A percentile compares a stretch with the other conserved stretches of the same genome.
These are phyloP conservation scores for Penicillium herquei DNA, from an alignment of 495 filamentous ascomycete genomes.

Conservation along the genomic window DNA sequence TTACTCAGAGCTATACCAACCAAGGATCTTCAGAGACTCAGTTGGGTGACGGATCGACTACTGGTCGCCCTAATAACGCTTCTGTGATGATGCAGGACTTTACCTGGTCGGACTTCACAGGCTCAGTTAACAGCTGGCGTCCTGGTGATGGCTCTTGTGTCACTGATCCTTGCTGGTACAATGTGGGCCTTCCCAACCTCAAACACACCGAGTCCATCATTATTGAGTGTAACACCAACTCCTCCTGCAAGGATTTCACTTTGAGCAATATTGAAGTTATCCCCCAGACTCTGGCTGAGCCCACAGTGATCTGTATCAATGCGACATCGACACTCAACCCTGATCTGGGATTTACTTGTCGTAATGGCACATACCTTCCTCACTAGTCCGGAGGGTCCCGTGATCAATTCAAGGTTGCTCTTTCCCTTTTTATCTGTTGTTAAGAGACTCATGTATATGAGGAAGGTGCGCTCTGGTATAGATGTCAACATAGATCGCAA, in stretches of 20 bases:
- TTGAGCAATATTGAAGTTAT: constrained; percentile 30
- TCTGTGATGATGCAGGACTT: constrained; percentile 40
- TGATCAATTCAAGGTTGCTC: neutral
- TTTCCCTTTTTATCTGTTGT: neutral
- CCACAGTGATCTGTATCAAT: constrained; percentile 35
- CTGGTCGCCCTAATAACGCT: constrained; percentile 23
- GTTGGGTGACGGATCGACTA: constrained; percentile 14
- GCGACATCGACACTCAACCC: constrained; percentile 34
- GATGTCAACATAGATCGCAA: neutral
- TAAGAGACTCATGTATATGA: neutral
- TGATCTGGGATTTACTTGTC: constrained; percentile 32
- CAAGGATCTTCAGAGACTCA: constrained; percentile 28
- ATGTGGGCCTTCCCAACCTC: constrained; percentile 32
- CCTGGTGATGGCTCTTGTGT: constrained; percentile 43
- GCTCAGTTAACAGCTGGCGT: constrained; percentile 36
- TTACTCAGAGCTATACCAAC: constrained; percentile 41
- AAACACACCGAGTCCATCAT: constrained; percentile 38
- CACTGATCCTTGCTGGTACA: constrained; percentile 42
- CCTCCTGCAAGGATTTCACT: constrained; percentile 34
- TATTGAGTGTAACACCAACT: constrained; percentile 37
- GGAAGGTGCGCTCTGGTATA: neutral
- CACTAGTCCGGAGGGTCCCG: neutral
- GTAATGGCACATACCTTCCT: constrained; percentile 33
- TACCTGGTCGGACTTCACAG: constrained; percentile 38
- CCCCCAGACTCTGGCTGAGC: constrained; percentile 30